Evolutionary conservation across 495 filamentous ascomycete genomes (phyloP), one percentile per base, ranked within the genome.

Genomic region (Trichocladium uniseriatum): DNA sequence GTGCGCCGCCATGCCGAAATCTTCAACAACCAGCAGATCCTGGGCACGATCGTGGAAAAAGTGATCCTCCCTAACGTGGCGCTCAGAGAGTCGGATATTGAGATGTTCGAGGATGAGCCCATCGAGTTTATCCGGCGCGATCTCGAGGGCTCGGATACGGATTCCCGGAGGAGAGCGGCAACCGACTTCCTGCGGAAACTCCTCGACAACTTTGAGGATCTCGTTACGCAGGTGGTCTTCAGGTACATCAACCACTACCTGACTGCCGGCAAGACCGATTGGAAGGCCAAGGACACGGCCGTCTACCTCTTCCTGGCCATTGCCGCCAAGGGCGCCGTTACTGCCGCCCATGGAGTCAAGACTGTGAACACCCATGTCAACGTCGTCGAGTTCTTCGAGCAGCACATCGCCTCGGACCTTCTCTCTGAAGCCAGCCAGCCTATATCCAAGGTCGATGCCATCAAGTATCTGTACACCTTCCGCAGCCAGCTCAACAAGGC

Each of bases 71-170:
- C 94, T 29, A 99, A 96, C 54, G 80, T 97, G 44, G 81, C 80
- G 11, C 74, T 99, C 19, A 79, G 94, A 59, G 89, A 94, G 53
- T 87, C 89, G 2, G 94, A 99, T 50, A 80, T 94, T 51, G 94
- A 99, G 62, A 74, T 94, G 31, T 95, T 97, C 55, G 94, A 97
- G 62, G 94, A 99, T 58, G 94, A 99, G 63, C 94, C 94, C 3
- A 96, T 99, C 62, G 94, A 99, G 63, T 99, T 94, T 66, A 97
- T 97, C 59, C 77, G 94, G 44, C 81, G 89, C 52, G 91, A 99
- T 64, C 76, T 99, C 14, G 94, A 99, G 65, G 94, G 94, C 18
- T 95, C 90, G 1, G 94, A 97, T 61, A 89, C 83, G 43, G 94
- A 97, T 54, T 97, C 94, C 5, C 74, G 94, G 54, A 78, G 94